Percentiles rank a stretch among this genome's conserved stretches.
Conservation (phyloP, 148 eudicot species). For the Rhododendron griersonianum region DNA sequence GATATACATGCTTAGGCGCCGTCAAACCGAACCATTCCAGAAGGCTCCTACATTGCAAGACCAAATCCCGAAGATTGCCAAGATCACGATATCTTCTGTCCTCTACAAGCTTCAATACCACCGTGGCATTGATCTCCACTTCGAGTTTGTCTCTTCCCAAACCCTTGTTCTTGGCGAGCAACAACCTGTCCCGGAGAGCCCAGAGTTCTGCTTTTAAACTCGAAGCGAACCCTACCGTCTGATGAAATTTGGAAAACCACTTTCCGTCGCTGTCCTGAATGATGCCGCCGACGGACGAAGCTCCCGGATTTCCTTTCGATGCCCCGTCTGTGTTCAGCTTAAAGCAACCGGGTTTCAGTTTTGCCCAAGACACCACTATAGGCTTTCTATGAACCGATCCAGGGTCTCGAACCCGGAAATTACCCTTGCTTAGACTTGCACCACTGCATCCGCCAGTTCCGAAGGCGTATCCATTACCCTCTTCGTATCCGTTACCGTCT, state of each 20-base stretch:
- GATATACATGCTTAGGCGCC: neutral
- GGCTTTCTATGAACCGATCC: too few species aligned
- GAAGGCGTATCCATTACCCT: too few species aligned
- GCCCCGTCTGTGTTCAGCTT: neutral
- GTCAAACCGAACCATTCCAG: neutral
- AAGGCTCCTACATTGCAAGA: neutral
- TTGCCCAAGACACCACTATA: neutral
- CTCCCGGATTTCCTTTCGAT: neutral
- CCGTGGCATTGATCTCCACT: neutral
- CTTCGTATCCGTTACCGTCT: too few species aligned
- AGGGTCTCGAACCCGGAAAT: too few species aligned
- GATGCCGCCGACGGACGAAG: neutral
- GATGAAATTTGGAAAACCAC: neutral
- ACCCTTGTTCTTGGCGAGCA: neutral
- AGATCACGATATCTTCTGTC: neutral
- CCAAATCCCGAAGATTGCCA: neutral
- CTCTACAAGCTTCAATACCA: neutral
- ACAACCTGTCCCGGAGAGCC: neutral
- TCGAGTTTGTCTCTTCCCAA: neutral
- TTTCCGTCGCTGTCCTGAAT: neutral
- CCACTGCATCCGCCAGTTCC: too few species aligned
- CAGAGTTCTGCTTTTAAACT: neutral
- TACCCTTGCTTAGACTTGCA: too few species aligned
- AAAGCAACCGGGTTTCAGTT: neutral
- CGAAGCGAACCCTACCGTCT: neutral